Percentiles rank a stretch among this genome's conserved stretches.
Conservation (phyloP, 306 rosid species). For the Medicago lupulina region DNA sequence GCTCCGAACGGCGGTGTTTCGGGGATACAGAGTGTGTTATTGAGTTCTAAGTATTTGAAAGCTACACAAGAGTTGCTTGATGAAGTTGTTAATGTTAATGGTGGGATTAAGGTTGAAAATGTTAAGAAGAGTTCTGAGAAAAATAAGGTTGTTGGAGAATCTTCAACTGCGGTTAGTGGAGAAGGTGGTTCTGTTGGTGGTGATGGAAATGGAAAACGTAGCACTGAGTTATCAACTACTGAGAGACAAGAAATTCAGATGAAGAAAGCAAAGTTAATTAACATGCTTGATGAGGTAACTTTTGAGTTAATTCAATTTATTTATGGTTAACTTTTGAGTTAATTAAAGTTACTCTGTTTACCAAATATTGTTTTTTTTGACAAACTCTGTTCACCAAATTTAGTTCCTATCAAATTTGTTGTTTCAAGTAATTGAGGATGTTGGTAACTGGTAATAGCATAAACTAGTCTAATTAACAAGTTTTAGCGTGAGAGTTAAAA, state of each 20-base stretch:
- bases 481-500: no score
- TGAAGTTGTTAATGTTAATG: constrained; percentile 80
- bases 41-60: constrained; percentile 86
- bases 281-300: constrained; percentile 93
- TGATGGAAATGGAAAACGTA: constrained; percentile 58
- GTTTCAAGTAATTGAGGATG: no score
- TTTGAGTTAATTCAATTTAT: background rate
- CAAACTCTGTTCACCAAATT: no score
- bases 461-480: no score
- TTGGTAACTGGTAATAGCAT: background rate
- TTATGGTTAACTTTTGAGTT: background rate
- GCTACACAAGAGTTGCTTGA: constrained; percentile 89
- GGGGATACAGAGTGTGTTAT: constrained; percentile 78
- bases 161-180: constrained; percentile 55
- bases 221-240: constrained; percentile 68
- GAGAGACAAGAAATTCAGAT: constrained; percentile 97
- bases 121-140: constrained; percentile 51
- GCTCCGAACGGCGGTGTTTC: constrained; percentile 64
- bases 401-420: no score
- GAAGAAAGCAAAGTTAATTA: constrained; percentile 90
- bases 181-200: constrained; percentile 61
- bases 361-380: no score
- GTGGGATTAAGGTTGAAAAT: constrained; percentile 58
- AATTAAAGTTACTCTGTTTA: no score
- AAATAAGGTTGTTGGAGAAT: constrained; percentile 61